A percentile compares a stretch with the other conserved stretches of the same genome.
Evolutionary conservation across 371 early-diverging fungal species (phyloP).

Genomic region (Apophysomyces elegans): DNA sequence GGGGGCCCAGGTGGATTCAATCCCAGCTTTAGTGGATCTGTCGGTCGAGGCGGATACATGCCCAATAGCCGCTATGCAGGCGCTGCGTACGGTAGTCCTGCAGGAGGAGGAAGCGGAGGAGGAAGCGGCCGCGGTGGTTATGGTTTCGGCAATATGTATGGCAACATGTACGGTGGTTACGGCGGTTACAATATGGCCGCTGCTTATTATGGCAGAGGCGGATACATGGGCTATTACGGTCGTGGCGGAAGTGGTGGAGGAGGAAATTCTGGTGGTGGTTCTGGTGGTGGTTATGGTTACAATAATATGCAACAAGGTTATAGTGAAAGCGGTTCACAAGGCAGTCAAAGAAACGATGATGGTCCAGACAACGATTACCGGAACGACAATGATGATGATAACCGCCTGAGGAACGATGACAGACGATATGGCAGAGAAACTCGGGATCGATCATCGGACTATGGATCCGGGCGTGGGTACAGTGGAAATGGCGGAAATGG

Average conservation of each 20-base stretch:
- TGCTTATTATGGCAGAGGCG: slow-evolving; percentile 17
- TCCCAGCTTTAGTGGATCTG: slow-evolving; percentile 36
- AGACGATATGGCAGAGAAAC: slow-evolving; percentile 18
- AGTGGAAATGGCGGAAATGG: slow-evolving; percentile 12
- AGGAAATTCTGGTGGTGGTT: slow-evolving; percentile 18
- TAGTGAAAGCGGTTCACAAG: slow-evolving; percentile 3
- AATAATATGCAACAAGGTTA: slow-evolving; percentile 3
- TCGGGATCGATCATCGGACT: slow-evolving; percentile 19
- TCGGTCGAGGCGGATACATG: slow-evolving; percentile 38
- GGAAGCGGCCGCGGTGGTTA: slow-evolving; percentile 29
- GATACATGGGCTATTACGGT: slow-evolving; percentile 10
- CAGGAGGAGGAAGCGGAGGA: slow-evolving; percentile 31
- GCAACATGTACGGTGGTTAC: slow-evolving; percentile 31
- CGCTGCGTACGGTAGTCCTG: slow-evolving; percentile 32
- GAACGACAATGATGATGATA: slow-evolving; percentile 9
- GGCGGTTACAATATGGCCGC: slow-evolving; percentile 38
- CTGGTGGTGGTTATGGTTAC: slow-evolving; percentile 8
- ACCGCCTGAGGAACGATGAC: slow-evolving; percentile 11
- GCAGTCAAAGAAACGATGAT: neutral
- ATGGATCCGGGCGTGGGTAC: slow-evolving; percentile 17
- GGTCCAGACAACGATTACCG: slow-evolving; percentile 7
- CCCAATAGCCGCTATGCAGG: slow-evolving; percentile 50
- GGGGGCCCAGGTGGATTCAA: slow-evolving; percentile 33
- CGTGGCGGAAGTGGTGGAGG: slow-evolving; percentile 13
- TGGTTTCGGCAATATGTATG: slow-evolving; percentile 30